Evolutionary conservation across 2,329 filamentous ascomycete genomes (phyloP).

Genomic region (Phyllosticta citrichinensis): DNA sequence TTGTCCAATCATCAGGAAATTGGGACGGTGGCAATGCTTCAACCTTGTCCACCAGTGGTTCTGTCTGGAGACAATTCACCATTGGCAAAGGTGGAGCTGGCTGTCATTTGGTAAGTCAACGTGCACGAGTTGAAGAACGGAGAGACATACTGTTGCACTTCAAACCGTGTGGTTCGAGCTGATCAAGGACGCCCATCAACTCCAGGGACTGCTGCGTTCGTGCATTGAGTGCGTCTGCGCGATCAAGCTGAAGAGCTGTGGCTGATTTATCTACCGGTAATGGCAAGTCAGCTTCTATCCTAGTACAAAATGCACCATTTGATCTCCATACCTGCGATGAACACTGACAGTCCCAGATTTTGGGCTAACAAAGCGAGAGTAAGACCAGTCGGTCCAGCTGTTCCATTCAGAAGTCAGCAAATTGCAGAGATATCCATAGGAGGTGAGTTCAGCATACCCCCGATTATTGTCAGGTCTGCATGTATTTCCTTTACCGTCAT

Average conservation of each 20-base stretch:
- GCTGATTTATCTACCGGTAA: conserved; percentile 3
- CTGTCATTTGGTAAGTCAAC: conserved; percentile 13
- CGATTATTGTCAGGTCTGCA: conserved; percentile 12
- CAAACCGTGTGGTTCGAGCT: conserved; percentile 34
- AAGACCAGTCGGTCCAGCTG: conserved; percentile 39
- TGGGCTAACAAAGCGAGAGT: conserved; percentile 36
- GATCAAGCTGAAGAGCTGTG: conserved; percentile 31
- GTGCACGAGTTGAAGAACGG: neutral
- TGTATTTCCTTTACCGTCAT: conserved; percentile 8
- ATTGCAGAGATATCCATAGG: neutral
- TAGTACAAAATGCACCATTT: neutral
- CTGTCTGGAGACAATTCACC: conserved; percentile 40
- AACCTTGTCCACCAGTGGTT: conserved; percentile 40
- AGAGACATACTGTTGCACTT: conserved; percentile 37
- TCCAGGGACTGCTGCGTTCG: conserved; percentile 41
- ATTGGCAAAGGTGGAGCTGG: conserved; percentile 38
- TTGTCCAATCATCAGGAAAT: conserved; percentile 44
- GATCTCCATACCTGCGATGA: conserved; percentile 22
- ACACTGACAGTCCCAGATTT: conserved; percentile 33
- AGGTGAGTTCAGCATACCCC: conserved; percentile 8
- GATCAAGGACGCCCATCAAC: conserved; percentile 34
- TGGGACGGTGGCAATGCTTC: conserved; percentile 36
- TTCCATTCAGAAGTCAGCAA: neutral
- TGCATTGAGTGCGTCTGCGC: conserved; percentile 41
- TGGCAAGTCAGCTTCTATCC: neutral